Base-by-base conservation (phyloP, 2,329 filamentous ascomycete genomes). In the Chaetomiaceae sp. region DNA sequence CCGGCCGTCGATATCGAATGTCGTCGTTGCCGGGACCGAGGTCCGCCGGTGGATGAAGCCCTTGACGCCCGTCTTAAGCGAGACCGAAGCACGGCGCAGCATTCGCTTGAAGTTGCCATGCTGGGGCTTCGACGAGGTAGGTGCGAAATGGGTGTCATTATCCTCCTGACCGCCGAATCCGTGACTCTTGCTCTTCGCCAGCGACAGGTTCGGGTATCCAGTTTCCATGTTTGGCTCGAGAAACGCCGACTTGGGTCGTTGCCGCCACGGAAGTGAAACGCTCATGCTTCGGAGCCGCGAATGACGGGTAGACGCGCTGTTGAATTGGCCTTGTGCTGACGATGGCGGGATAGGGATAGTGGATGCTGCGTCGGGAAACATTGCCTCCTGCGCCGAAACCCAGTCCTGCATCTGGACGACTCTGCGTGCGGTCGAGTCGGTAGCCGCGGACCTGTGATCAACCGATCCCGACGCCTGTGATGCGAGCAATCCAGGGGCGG, bases 71-170 rank as follows among this genome's bases (percentile, higher is more conserved):
- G 58, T 68, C 44, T 70, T 76, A 46, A 82, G 62, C 8, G 77
- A 79, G 48, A 80, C 61, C 3, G 80, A 83, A 0, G 80, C 80
- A 9, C 80, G 71, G 21, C 79, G 75, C 45, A 82, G 70, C 57
- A 76, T 78, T 43, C 75, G 73, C 63, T 75, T 79, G 52, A 82
- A 64, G 42, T 69, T 68, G 42, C 65, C 65, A 0, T 67, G 59
- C 45, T 63, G 56, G 55, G 67, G 61, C 27, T 49, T 58, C 30
- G 55, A 48, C 16, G 55, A 47, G 10, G 52, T 16, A 1, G 51
- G 55, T 1, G 33, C 52, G 10, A 40, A 37, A 9, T 46, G 29
- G n/a, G 51, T 33, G 5, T 27, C 25, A 9, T 27, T 5, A 21
- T 48, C 37, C 16, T 38, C 45, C 20, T 40, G 33, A 23, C 33